These are phyloP conservation scores for Starmerella kuoi DNA, from an alignment of 805 yeast species.

Conservation along the genomic window DNA sequence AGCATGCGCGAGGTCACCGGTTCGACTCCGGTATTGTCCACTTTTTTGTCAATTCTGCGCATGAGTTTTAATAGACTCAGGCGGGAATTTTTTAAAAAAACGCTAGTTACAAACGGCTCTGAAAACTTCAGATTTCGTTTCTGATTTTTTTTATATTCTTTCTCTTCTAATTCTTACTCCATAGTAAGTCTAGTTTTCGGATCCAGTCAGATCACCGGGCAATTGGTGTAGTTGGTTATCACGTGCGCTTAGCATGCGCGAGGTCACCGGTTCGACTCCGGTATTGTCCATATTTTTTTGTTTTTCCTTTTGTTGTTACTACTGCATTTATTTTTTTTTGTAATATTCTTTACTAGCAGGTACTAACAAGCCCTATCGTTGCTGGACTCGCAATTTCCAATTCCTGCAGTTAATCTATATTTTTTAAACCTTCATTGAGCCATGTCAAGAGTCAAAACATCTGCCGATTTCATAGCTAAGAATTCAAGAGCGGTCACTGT, in stretches of 20 bases:
- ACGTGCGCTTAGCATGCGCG: slow-evolving; percentile 25
- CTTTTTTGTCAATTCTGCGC: slow-evolving; percentile 5
- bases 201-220: slow-evolving; percentile 9
- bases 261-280: slow-evolving; percentile 25
- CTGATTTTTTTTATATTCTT: too few species aligned
- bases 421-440: background rate
- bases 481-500: slow-evolving; percentile 27
- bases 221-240: slow-evolving; percentile 24
- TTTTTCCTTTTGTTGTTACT: too few species aligned
- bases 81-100: too few species aligned
- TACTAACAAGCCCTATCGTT: background rate
- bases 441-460: slow-evolving; percentile 10
- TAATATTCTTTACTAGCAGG: background rate
- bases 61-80: too few species aligned
- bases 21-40: slow-evolving; percentile 24
- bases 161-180: background rate
- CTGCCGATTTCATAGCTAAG: slow-evolving; percentile 13
- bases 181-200: background rate
- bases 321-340: slow-evolving; percentile 1
- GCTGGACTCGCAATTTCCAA: background rate
- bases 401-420: background rate
- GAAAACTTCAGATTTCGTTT: too few species aligned
- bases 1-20: slow-evolving; percentile 24
- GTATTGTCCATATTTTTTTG: slow-evolving; percentile 21
- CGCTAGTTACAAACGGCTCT: too few species aligned